Evolutionary conservation across 2,329 filamentous ascomycete genomes (phyloP).

Genomic region (Penicillium sclerotiorum): DNA sequence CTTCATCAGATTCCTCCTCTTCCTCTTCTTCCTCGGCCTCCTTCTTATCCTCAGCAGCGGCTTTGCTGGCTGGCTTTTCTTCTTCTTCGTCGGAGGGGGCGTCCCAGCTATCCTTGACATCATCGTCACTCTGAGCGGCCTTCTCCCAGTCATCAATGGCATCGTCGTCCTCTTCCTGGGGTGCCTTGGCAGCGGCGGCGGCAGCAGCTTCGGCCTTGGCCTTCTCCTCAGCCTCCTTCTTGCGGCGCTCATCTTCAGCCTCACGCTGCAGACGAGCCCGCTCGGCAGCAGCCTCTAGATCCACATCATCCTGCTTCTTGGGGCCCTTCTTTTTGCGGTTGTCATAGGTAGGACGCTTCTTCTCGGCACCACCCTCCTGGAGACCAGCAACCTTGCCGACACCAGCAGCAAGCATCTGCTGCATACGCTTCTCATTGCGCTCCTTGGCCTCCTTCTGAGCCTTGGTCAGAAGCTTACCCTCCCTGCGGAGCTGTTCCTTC

Average conservation of each 20-base stretch:
- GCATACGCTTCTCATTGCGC: conserved; percentile 51
- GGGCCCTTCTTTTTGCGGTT: conserved; percentile 75
- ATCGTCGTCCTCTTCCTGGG: conserved; percentile 59
- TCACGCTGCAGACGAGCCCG: conserved; percentile 49
- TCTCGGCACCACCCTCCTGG: conserved; percentile 56
- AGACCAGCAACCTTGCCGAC: conserved; percentile 49
- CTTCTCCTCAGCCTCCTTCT: conserved; percentile 73
- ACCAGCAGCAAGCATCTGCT: conserved; percentile 53
- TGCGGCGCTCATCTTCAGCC: conserved; percentile 58
- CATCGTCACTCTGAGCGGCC: conserved; percentile 72
- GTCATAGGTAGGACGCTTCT: conserved; percentile 77
- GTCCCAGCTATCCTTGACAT: conserved; percentile 95
- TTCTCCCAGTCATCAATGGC: conserved; percentile 79
- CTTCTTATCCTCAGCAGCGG: conserved; percentile 30
- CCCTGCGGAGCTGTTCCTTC: conserved; percentile 52
- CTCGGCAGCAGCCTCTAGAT: conserved; percentile 53
- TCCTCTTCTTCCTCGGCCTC: conserved; percentile 24
- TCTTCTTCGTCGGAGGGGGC: conserved; percentile 63
- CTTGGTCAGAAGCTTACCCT: conserved; percentile 54
- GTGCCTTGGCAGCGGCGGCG: conserved; percentile 58
- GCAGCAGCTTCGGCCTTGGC: conserved; percentile 77
- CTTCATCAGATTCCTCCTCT: conserved; percentile 33
- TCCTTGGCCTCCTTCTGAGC: conserved; percentile 52
- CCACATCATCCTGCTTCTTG: conserved; percentile 59
- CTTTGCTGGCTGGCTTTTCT: conserved; percentile 51